Percentiles rank a stretch among this genome's conserved stretches.
Evolutionary conservation across 257 asterid genomes (phyloP).

Genomic region (Ophiorrhiza pumila): DNA sequence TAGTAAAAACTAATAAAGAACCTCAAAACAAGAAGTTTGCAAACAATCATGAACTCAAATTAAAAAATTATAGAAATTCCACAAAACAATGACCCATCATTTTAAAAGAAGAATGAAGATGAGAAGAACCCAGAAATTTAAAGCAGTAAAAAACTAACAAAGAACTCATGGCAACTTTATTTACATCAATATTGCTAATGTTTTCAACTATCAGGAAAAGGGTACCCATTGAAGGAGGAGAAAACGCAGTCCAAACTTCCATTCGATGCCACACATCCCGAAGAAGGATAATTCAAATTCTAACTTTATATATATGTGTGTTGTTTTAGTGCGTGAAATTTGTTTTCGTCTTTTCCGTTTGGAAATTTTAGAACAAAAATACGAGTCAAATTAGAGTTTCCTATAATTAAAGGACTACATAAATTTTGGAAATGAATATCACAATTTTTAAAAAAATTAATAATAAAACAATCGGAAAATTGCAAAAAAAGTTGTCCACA

Average conservation of each 20-base stretch:
- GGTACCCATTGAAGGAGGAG: conserved; percentile 5
- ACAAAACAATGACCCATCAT: not conserved
- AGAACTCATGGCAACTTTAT: not conserved
- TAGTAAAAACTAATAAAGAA: too few species aligned
- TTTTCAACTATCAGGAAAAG: not conserved
- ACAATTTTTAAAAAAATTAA: too few species aligned
- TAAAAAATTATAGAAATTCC: not conserved
- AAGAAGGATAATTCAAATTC: conserved; percentile 3
- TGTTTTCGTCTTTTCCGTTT: too few species aligned
- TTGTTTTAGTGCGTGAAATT: too few species aligned
- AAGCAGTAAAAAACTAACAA: not conserved
- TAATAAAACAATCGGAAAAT: too few species aligned
- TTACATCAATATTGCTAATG: not conserved
- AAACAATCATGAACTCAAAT: not conserved
- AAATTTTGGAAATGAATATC: too few species aligned
- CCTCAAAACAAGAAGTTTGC: not conserved
- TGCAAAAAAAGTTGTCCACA: too few species aligned
- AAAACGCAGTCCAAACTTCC: not conserved
- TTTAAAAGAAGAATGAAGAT: too few species aligned
- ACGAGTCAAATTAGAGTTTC: too few species aligned
- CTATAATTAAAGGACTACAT: too few species aligned
- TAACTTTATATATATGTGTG: not conserved
- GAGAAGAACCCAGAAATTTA: not conserved
- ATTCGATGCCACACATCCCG: conserved; percentile 9
- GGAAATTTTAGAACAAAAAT: too few species aligned